These are phyloP conservation scores for Xylaria bambusicola DNA, from an alignment of 495 filamentous ascomycete species.

Conservation along the genomic window DNA sequence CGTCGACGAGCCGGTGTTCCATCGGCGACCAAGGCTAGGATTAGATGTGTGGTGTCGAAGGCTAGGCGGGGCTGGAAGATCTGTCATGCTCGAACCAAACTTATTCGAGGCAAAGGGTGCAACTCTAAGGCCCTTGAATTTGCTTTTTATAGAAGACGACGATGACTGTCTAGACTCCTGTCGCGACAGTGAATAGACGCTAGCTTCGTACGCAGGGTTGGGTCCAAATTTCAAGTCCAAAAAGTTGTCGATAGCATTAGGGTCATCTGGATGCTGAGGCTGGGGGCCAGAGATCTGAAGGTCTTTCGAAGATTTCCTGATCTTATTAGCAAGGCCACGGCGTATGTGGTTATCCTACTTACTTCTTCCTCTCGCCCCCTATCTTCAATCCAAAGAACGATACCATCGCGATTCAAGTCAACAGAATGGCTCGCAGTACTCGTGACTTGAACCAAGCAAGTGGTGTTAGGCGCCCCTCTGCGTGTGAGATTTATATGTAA, in stretches of 20 bases:
- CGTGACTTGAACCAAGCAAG: neutral
- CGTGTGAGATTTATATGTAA: constrained; percentile 13
- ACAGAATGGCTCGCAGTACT: neutral
- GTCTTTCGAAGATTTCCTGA: constrained; percentile 38
- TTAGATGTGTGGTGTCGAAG: constrained; percentile 42
- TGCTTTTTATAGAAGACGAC: constrained; percentile 21
- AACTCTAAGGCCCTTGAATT: constrained; percentile 18
- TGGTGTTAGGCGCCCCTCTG: constrained; percentile 14
- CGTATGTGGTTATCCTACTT: constrained; percentile 23
- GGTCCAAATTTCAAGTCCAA: constrained; percentile 10
- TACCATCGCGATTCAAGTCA: constrained; percentile 39
- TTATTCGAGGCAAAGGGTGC: constrained; percentile 36
- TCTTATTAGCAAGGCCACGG: constrained; percentile 19
- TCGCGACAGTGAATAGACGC: constrained; percentile 10
- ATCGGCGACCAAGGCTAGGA: constrained; percentile 37
- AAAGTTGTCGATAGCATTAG: constrained; percentile 3
- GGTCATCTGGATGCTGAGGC: constrained; percentile 3
- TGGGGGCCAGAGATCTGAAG: constrained; percentile 12
- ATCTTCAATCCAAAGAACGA: constrained; percentile 54
- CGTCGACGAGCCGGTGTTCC: constrained; percentile 29
- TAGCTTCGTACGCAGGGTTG: constrained; percentile 7
- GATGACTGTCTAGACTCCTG: constrained; percentile 5
- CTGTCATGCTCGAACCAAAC: constrained; percentile 41
- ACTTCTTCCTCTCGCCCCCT: constrained; percentile 53
- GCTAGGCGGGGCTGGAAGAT: constrained; percentile 35